Evolutionary conservation across 495 filamentous ascomycete genomes (phyloP).

Genomic region (Penicillium roqueforti): DNA sequence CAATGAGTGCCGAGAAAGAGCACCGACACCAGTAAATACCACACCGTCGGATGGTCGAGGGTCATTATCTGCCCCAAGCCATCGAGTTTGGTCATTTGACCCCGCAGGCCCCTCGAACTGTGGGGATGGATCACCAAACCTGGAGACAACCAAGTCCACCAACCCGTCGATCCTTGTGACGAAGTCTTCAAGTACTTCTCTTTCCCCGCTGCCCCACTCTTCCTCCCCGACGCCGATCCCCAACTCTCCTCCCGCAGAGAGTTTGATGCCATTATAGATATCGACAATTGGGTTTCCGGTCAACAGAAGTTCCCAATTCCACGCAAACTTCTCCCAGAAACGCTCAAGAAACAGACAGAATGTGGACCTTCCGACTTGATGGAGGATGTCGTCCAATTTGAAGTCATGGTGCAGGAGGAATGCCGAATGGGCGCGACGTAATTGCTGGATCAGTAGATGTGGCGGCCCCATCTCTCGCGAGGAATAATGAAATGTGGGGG

Average conservation of each 20-base stretch:
- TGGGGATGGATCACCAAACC: constrained; percentile 60
- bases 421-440: constrained; percentile 73
- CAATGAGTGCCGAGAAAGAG: constrained; percentile 60
- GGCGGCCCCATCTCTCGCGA: constrained; percentile 85
- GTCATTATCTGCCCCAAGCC: constrained; percentile 63
- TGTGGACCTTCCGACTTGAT: constrained; percentile 52
- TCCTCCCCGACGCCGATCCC: constrained; percentile 93
- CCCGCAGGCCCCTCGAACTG: constrained; percentile 10
- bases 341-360: constrained; percentile 64
- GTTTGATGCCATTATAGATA: constrained; percentile 78
- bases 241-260: constrained; percentile 85
- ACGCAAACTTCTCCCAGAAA: constrained; percentile 79
- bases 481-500: constrained; percentile 62
- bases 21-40: constrained; percentile 74
- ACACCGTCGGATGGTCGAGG: constrained; percentile 73
- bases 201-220: constrained; percentile 84
- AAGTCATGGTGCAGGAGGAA: constrained; percentile 84
- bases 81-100: constrained; percentile 28
- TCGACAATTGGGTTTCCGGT: constrained; percentile 81
- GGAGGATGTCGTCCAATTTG: constrained; percentile 61
- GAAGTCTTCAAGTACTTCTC: constrained; percentile 86
- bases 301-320: constrained; percentile 83
- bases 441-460: constrained; percentile 69
- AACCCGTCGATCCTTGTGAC: constrained; percentile 59
- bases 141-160: constrained; percentile 80